Evolutionary conservation across 805 yeast genomes (phyloP).

Genomic region (Wickerhamiella parazyma): DNA sequence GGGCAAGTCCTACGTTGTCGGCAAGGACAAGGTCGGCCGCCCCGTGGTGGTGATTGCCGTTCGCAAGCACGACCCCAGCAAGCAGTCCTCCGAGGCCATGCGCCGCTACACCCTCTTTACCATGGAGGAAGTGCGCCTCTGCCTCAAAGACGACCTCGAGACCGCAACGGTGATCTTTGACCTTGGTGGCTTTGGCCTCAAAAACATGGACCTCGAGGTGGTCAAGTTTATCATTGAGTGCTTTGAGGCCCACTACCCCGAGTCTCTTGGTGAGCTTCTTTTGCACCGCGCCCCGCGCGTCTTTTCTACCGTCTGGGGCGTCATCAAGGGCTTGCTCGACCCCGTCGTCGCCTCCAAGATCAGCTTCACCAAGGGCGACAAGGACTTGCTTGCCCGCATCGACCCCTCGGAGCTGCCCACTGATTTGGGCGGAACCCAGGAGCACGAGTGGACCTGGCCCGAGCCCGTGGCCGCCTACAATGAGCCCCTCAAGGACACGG

Average conservation of each 20-base stretch:
- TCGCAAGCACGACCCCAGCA: slow-evolving; percentile 54
- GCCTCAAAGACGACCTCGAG: slow-evolving; percentile 62
- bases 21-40: slow-evolving; percentile 56
- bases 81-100: slow-evolving; percentile 56
- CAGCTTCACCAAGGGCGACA: slow-evolving; percentile 56
- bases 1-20: slow-evolving; percentile 63
- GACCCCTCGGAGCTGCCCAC: slow-evolving; percentile 47
- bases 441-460: slow-evolving; percentile 44
- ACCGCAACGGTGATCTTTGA: slow-evolving; percentile 79
- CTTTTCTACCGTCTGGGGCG: slow-evolving; percentile 87
- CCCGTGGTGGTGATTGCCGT: slow-evolving; percentile 79
- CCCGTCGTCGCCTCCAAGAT: slow-evolving; percentile 94
- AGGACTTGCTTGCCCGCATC: slow-evolving; percentile 55
- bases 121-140: slow-evolving; percentile 69
- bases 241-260: slow-evolving; percentile 96
- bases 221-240: slow-evolving; percentile 81
- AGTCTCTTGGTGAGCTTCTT: slow-evolving; percentile 68
- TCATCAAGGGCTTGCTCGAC: slow-evolving; percentile 87
- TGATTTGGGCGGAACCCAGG: slow-evolving; percentile 62
- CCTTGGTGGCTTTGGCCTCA: slow-evolving; percentile 68
- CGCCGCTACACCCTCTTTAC: slow-evolving; percentile 60
- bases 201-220: slow-evolving; percentile 87
- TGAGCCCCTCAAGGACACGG: slow-evolving; percentile 32
- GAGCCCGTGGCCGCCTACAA: slow-evolving; percentile 51
- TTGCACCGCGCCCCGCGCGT: slow-evolving; percentile 97